phyloP scores from a whole-genome alignment of 2,329 filamentous ascomycete species.

The Pseudogymnoascus destructans region DNA sequence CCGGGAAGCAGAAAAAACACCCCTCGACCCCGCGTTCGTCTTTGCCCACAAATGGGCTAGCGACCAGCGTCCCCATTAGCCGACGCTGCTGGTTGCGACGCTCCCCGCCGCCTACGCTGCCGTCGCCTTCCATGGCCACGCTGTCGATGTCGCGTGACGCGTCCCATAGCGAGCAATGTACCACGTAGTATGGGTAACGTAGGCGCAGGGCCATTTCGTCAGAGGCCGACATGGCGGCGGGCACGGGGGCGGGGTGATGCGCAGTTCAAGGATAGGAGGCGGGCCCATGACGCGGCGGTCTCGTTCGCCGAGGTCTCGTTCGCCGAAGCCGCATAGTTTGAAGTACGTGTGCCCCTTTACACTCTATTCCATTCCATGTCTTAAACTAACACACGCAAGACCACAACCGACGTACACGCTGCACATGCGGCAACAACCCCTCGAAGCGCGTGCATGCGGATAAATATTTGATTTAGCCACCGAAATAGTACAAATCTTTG shows the following conservation, averaged over 20 bases:
- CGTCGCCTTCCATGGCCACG: slow-evolving; percentile 39
- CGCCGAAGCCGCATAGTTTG: slow-evolving; percentile 57
- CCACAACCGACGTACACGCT: slow-evolving; percentile 26
- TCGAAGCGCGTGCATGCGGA: slow-evolving; percentile 68
- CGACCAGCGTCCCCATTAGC: slow-evolving; percentile 68
- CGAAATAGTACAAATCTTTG: too few relatives aligned
- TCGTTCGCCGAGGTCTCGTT: too few relatives aligned
- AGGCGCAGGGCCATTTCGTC: slow-evolving; percentile 34
- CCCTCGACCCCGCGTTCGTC: slow-evolving; percentile 63
- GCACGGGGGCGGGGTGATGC: slow-evolving; percentile 38
- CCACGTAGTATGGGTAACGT: slow-evolving; percentile 52
- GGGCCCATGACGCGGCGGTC: slow-evolving; percentile 74
- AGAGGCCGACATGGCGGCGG: slow-evolving; percentile 11
- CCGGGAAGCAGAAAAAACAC: slow-evolving; percentile 77
- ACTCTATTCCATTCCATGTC: background rate
- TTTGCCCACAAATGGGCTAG: slow-evolving; percentile 61
- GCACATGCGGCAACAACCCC: slow-evolving; percentile 61
- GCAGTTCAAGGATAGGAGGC: slow-evolving; percentile 66
- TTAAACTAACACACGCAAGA: background rate
- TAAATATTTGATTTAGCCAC: too few relatives aligned
- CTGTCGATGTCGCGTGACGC: slow-evolving; percentile 53
- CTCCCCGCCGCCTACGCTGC: slow-evolving; percentile 29
- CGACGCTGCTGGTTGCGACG: slow-evolving; percentile 54
- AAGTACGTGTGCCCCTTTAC: background rate
- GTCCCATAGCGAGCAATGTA: slow-evolving; percentile 67